Percentiles rank a stretch among this genome's conserved stretches.
These are phyloP conservation scores for Pelargonium cotyledonis DNA, from an alignment of 441 rosid genomes.

Conservation along the genomic window DNA sequence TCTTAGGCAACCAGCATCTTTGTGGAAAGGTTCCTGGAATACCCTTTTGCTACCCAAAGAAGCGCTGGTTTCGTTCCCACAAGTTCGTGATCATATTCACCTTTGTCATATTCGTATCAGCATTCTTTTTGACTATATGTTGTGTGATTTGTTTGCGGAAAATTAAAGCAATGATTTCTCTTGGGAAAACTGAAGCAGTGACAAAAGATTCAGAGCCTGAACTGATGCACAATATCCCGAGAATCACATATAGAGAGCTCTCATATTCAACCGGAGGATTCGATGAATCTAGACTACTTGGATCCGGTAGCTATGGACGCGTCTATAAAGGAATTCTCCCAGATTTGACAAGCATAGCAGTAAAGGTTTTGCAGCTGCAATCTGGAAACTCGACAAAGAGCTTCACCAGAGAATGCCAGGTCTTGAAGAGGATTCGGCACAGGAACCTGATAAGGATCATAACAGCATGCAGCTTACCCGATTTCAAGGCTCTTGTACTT, in stretches of 20 bases:
- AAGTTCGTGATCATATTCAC: conserved; percentile 22
- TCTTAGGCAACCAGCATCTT: conserved; percentile 27
- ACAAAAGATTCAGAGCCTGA: conserved; percentile 14
- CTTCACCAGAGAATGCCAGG: conserved; percentile 41
- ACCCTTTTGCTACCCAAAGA: conserved; percentile 19
- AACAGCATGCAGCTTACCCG: conserved; percentile 35
- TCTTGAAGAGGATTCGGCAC: conserved; percentile 34
- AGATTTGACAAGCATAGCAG: conserved; percentile 32
- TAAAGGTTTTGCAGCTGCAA: conserved; percentile 34
- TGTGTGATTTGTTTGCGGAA: conserved; percentile 25
- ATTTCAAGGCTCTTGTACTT: conserved; percentile 39
- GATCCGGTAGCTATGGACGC: conserved; percentile 34
- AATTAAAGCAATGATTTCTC: conserved; percentile 25
- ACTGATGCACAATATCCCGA: conserved; percentile 30
- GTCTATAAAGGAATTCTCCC: conserved; percentile 35
- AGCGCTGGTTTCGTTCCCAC: conserved; percentile 21
- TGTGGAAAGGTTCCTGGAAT: conserved; percentile 26
- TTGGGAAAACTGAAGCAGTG: conserved; percentile 13
- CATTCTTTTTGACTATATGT: conserved; percentile 21
- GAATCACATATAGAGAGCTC: conserved; percentile 43
- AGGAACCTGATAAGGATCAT: conserved; percentile 35
- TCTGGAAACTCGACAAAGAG: conserved; percentile 33
- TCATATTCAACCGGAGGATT: conserved; percentile 33
- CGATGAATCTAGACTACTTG: conserved; percentile 25
- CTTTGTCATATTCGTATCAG: conserved; percentile 22